These are phyloP conservation scores for Colletotrichum cordylinicola DNA, from an alignment of 2,329 filamentous ascomycete species.

Conservation along the genomic window DNA sequence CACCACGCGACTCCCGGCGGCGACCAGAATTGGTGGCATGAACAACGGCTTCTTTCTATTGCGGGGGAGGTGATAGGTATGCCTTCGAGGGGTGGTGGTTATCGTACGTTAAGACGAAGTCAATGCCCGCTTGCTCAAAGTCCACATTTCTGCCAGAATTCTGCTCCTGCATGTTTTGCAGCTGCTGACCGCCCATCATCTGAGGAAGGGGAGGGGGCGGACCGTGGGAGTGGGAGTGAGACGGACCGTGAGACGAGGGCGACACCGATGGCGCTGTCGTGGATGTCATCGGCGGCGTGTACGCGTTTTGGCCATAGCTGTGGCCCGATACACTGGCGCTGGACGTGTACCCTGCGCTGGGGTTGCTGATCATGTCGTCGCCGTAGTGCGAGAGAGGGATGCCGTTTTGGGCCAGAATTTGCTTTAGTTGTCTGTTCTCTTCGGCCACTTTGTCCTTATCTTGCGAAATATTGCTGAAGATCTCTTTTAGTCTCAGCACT, in stretches of 20 bases:
- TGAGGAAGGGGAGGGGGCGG: constrained; percentile 25
- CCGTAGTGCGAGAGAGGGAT: constrained; percentile 40
- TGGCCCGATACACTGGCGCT: constrained; percentile 64
- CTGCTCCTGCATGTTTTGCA: constrained; percentile 29
- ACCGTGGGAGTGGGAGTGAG: constrained; percentile 23
- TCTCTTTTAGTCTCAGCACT: constrained; percentile 85
- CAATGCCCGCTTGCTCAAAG: constrained; percentile 84
- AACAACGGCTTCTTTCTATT: constrained; percentile 40
- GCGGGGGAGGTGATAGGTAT: constrained; percentile 70
- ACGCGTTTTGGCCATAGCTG: constrained; percentile 60
- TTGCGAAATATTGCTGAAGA: constrained; percentile 74
- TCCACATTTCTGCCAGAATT: constrained; percentile 57
- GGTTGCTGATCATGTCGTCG: constrained; percentile 52
- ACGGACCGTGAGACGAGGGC: constrained; percentile 31
- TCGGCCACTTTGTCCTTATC: constrained; percentile 78
- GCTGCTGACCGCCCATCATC: constrained; percentile 35
- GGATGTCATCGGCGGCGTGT: constrained; percentile 54
- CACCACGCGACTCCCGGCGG: constrained; percentile 13
- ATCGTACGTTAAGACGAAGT: constrained; percentile 90
- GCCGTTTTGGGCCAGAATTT: constrained; percentile 59
- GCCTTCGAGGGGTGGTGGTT: constrained; percentile 60
- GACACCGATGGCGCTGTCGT: constrained; percentile 47
- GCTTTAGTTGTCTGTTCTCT: constrained; percentile 79
- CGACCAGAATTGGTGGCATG: constrained; percentile 12
- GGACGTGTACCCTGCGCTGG: constrained; percentile 53